Base-by-base conservation (phyloP, 805 yeast species). In the Candida coleopterorum region DNA sequence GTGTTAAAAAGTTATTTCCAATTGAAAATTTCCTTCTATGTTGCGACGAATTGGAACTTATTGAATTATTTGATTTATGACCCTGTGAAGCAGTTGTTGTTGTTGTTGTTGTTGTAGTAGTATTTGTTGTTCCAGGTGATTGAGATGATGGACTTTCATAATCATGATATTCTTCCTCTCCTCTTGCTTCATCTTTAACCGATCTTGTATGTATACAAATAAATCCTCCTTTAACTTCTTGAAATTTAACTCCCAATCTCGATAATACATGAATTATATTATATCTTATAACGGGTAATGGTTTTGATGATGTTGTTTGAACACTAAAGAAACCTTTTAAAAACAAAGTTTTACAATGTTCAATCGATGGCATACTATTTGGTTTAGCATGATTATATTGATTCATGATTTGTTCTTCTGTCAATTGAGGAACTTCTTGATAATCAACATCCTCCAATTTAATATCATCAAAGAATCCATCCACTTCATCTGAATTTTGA, bases 211-310 rank as follows among this genome's bases (percentile, higher is more conserved):
- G 88, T 8, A 78, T 72, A 64, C 97, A 89, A 17, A 86, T 74
- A 56, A 90, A 89, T 0, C 97, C 97, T 40, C 97, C 97, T 52
- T 83, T 83, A 16, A 89, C 95, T 60, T 89, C 97, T 43, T 81
- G 83, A 56, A 74, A 89, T 41, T 79, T 77, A 33, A 90, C 93
- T 18, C 86, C 87, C 53, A 86, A 68, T 44, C 77, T 77, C 14
- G 78, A 79, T 54, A 89, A 70, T 1, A 84, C 90, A 15, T 78
- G 73, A 20, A 89, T 84, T 27, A 89, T 79, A 54, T 85, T 89
- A 52, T 84, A 79, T 38, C 97, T 75, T 39, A 89, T 88, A 44
- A 85, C 84, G 9, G 95, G 89, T 38, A 90, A 69, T 14, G 96
- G 93, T 50, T 87, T 87, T 4, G 96, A 85, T 2, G 96, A 87